Percentiles rank a stretch among this genome's conserved stretches.
Conservation (phyloP, 2,329 filamentous ascomycete genomes). For the Sphaerulina musiva region DNA sequence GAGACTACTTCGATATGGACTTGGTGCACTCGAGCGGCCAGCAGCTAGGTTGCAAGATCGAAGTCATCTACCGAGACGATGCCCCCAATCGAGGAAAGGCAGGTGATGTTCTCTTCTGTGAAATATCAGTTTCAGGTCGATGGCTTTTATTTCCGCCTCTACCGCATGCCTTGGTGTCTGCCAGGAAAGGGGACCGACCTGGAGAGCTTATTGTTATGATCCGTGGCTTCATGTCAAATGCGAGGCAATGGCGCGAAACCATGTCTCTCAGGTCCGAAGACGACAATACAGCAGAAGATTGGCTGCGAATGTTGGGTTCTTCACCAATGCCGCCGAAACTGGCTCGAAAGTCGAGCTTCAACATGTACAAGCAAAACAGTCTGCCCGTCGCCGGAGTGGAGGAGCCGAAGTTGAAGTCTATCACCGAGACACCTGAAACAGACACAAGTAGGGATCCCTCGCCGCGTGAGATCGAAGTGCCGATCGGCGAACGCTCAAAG, state of each 20-base stretch:
- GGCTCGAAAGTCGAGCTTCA: conserved; percentile 50
- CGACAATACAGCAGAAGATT: conserved; percentile 72
- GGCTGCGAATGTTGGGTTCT: conserved; percentile 76
- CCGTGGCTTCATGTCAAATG: conserved; percentile 57
- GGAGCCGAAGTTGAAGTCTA: conserved; percentile 13
- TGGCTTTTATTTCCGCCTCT: conserved; percentile 93
- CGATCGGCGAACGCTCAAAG: conserved; percentile 53
- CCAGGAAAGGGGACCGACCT: conserved; percentile 64
- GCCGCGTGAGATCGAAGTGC: conserved; percentile 52
- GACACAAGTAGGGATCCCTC: conserved; percentile 22
- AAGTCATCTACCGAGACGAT: conserved; percentile 79
- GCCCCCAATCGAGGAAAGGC: conserved; percentile 57
- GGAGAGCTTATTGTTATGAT: conserved; percentile 82
- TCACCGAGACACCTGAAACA: conserved; percentile 10
- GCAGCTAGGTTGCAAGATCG: conserved; percentile 78
- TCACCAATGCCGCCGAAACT: conserved; percentile 53
- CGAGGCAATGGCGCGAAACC: conserved; percentile 73
- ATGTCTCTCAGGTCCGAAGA: conserved; percentile 70
- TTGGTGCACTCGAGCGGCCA: conserved; percentile 85
- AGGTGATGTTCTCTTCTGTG: conserved; percentile 86
- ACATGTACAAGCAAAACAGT: conserved; percentile 22
- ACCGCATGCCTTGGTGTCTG: conserved; percentile 65
- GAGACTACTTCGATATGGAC: conserved; percentile 83
- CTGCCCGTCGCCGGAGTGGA: conserved; percentile 12
- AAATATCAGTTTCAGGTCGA: conserved; percentile 68